Evolutionary conservation across 2,329 filamentous ascomycete genomes (phyloP).

Genomic region (Gnomoniopsis sp.): DNA sequence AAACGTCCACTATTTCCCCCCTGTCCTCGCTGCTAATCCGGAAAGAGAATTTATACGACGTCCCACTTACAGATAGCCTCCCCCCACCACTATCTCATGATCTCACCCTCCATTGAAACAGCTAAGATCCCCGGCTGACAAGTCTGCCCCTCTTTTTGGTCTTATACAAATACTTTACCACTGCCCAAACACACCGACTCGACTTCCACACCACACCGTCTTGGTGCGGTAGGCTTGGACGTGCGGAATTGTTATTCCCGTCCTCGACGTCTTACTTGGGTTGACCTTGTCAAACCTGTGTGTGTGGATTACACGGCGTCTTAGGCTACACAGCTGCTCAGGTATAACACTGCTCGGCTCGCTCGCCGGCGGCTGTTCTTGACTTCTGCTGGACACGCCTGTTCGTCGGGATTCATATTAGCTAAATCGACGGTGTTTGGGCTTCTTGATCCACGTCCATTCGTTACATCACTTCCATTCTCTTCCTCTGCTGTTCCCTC

Average conservation of each 20-base stretch:
- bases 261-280: not conserved
- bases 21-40: not conserved
- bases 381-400: not conserved
- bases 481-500: not conserved
- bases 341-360: constrained; percentile 7
- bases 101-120: constrained; percentile 16
- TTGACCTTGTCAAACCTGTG: constrained; percentile 10
- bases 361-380: constrained; percentile 6
- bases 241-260: not conserved
- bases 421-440: not conserved
- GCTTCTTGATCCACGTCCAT: not conserved
- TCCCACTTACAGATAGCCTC: constrained; percentile 14
- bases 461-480: not conserved
- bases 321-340: not conserved
- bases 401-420: not conserved
- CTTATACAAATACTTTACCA: constrained; percentile 8
- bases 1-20: not conserved
- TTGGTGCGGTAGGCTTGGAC: constrained; percentile 1
- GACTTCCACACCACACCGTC: constrained; percentile 12
- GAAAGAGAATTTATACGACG: constrained; percentile 6
- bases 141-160: constrained; percentile 5
- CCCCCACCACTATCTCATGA: constrained; percentile 1
- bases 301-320: not conserved
- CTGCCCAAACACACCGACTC: constrained; percentile 6
- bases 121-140: constrained; percentile 11